phyloP scores from a whole-genome alignment of 352 stramenopile genomes.

The Halophytophthora batemanensis region DNA sequence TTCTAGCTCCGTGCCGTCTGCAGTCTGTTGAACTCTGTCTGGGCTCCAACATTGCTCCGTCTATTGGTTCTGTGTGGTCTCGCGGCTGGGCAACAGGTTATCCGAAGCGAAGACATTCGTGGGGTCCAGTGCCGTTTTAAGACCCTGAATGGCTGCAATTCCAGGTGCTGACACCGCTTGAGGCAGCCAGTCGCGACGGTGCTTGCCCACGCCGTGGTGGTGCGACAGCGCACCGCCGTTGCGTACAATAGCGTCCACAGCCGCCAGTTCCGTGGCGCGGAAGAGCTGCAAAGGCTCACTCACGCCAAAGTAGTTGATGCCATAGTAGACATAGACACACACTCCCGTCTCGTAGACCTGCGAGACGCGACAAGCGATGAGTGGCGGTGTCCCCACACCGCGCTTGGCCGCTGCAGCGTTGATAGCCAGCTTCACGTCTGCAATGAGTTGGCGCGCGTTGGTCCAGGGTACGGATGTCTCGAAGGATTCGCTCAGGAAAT shows the following conservation, averaged over 20 bases:
- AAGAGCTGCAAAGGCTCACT: conserved; percentile 80
- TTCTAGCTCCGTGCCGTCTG: no score
- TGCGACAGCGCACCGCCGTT: conserved; percentile 92
- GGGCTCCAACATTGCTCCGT: no score
- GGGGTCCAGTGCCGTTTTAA: conserved; percentile 90
- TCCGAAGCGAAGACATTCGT: conserved; percentile 90
- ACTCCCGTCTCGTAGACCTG: conserved; percentile 95
- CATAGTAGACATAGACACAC: conserved; percentile 97
- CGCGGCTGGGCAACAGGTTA: conserved; percentile 57
- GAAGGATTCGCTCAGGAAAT: conserved; percentile 91
- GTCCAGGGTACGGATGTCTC: conserved; percentile 85
- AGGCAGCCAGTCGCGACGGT: conserved; percentile 83
- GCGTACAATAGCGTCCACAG: conserved; percentile 84
- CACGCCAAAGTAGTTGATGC: conserved; percentile 90
- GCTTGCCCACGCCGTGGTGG: conserved; percentile 95
- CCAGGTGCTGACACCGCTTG: conserved; percentile 78
- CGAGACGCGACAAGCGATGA: conserved; percentile 92
- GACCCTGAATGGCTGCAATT: conserved; percentile 58
- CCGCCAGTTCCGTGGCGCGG: conserved; percentile 64
- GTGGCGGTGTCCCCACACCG: conserved; percentile 69
- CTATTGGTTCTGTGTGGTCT: conserved; percentile 2
- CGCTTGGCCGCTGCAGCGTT: conserved; percentile 29
- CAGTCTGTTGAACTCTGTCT: no score
- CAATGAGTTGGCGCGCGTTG: conserved; percentile 51
- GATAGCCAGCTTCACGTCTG: conserved; percentile 56